Conservation (phyloP, 1,284 basidiomycete genomes). For the Cryptococcus floricola region DNA sequence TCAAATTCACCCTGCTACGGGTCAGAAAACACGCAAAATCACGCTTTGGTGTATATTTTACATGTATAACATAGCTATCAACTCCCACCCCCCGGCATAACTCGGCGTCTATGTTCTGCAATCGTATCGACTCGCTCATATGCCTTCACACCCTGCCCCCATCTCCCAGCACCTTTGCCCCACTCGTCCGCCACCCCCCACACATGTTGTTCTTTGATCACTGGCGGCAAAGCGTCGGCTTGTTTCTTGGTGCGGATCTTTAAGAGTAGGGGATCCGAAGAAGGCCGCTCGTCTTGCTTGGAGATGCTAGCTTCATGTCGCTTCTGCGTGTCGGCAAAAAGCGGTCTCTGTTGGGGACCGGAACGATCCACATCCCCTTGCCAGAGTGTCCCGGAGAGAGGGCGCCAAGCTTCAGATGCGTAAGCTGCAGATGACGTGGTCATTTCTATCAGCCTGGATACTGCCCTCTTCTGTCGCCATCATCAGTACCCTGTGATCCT, state of each 20-base stretch:
- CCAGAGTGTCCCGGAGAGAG: constrained; percentile 8
- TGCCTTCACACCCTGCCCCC: constrained; percentile 50
- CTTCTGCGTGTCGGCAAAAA: background rate
- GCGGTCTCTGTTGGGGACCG: background rate
- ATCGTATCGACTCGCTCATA: constrained; percentile 2
- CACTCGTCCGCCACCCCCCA: constrained; percentile 51
- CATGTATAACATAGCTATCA: background rate
- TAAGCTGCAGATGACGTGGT: constrained; percentile 54
- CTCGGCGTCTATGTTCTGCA: too few species aligned
- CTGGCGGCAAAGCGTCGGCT: constrained; percentile 17
- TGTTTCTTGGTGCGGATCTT: background rate
- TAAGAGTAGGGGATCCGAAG: too few species aligned
- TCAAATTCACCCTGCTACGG: background rate
- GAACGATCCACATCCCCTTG: background rate
- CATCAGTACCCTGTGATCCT: background rate
- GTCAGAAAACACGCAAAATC: too few species aligned
- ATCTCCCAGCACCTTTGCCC: constrained; percentile 51
- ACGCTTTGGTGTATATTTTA: background rate
- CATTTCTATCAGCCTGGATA: constrained; percentile 66
- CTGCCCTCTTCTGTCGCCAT: constrained; percentile 54
- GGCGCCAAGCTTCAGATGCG: constrained; percentile 47
- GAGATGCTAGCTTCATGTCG: too few species aligned
- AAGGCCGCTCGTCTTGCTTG: too few species aligned
- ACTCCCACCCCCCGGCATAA: too few species aligned
- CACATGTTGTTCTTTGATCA: constrained; percentile 40